These are phyloP conservation scores for Solioccasus polychromus DNA, from an alignment of 768 basidiomycete species.

Conservation along the genomic window DNA sequence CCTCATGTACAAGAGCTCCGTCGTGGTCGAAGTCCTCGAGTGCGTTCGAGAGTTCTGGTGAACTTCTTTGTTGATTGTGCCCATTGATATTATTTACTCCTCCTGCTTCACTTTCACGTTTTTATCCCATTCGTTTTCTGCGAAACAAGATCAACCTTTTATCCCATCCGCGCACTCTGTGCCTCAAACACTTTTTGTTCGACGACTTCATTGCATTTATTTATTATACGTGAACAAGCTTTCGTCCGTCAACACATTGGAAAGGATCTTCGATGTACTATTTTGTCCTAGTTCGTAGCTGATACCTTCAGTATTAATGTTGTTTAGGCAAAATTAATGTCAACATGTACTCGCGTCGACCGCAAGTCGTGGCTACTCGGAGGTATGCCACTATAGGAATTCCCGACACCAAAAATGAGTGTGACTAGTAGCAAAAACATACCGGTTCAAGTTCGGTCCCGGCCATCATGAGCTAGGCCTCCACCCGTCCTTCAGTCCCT, in stretches of 20 bases:
- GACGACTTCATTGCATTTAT: conserved; percentile 17
- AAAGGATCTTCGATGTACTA: conserved; percentile 33
- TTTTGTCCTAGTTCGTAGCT: conserved; percentile 21
- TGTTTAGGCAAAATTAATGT: conserved; percentile 33
- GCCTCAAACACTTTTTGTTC: conserved; percentile 5
- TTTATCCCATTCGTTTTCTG: conserved; percentile 6
- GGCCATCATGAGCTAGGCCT: neutral
- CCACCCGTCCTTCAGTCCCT: neutral
- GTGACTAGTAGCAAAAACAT: neutral
- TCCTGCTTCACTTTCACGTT: conserved; percentile 16
- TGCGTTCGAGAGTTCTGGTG: conserved; percentile 58
- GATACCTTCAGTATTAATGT: conserved; percentile 30
- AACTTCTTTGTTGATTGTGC: conserved; percentile 7
- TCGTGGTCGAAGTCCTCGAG: conserved; percentile 85
- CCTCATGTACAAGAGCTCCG: conserved; percentile 87
- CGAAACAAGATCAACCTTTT: conserved; percentile 15
- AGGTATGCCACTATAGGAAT: conserved; percentile 7
- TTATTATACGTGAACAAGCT: conserved; percentile 17
- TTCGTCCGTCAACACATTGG: conserved; percentile 17
- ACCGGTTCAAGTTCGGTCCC: neutral
- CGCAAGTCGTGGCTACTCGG: neutral
- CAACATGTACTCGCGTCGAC: conserved; percentile 20
- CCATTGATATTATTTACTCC: conserved; percentile 6
- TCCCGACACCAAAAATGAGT: conserved; percentile 6
- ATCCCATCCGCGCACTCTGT: conserved; percentile 3